phyloP scores from a whole-genome alignment of 306 rosid species.

The Quercus agrifolia region DNA sequence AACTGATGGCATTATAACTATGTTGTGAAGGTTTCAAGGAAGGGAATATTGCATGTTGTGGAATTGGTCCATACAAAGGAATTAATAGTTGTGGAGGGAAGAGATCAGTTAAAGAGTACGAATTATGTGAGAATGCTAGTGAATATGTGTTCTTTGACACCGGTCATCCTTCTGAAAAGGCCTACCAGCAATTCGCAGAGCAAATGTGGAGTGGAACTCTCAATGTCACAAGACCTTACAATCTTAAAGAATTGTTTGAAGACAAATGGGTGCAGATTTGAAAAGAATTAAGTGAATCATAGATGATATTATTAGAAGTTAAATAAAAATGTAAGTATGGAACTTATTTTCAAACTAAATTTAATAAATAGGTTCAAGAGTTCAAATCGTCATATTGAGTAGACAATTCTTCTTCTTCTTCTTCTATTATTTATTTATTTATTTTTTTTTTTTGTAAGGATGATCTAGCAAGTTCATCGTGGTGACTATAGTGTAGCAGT shows the following conservation, averaged over 20 bases:
- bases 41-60: constrained; percentile 35
- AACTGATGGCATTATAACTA: too few relatives aligned
- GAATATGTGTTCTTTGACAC: constrained; percentile 39
- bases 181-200: constrained; percentile 21
- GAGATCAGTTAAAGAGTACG: constrained; percentile 17
- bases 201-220: constrained; percentile 26
- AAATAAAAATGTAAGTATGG: neutral
- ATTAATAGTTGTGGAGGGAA: constrained; percentile 28
- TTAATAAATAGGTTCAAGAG: neutral
- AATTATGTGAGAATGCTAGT: constrained; percentile 24
- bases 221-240: constrained; percentile 16
- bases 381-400: neutral
- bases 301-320: neutral
- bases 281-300: neutral
- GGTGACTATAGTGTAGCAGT: too few relatives aligned
- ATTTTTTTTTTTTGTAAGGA: too few relatives aligned
- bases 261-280: neutral
- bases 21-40: constrained; percentile 31
- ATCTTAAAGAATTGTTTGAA: constrained; percentile 30
- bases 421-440: too few relatives aligned
- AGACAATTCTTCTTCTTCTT: too few relatives aligned
- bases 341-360: neutral
- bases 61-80: constrained; percentile 32
- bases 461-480: too few relatives aligned
- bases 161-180: constrained; percentile 27